Evolutionary conservation across 352 stramenopile genomes (phyloP).

Genomic region (Phytophthora cactorum): DNA sequence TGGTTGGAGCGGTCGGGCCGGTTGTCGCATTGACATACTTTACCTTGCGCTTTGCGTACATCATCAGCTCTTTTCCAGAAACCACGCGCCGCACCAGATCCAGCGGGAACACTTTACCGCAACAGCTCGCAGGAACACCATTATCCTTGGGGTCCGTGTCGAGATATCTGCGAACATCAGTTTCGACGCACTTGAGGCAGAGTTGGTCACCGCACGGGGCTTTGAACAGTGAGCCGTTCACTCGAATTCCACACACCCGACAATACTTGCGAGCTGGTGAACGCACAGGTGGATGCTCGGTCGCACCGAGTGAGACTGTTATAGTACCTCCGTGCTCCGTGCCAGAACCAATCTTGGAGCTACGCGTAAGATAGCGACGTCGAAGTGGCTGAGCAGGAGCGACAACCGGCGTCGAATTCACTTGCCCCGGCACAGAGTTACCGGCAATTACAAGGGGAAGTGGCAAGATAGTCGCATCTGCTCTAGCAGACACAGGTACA

Average conservation of each 20-base stretch:
- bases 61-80: constrained; percentile 22
- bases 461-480: not conserved
- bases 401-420: not conserved
- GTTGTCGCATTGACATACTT: constrained; percentile 14
- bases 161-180: constrained; percentile 34
- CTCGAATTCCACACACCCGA: constrained; percentile 10
- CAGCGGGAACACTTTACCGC: constrained; percentile 37
- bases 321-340: not conserved
- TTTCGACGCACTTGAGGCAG: constrained; percentile 44
- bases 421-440: too few species aligned
- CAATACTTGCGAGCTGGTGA: constrained; percentile 4
- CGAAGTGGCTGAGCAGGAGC: not conserved
- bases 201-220: constrained; percentile 33
- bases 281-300: not conserved
- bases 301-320: not conserved
- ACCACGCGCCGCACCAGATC: constrained; percentile 40
- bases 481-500: not conserved
- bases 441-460: not conserved
- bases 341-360: not conserved
- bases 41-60: constrained; percentile 43
- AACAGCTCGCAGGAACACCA: constrained; percentile 46
- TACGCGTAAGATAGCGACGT: constrained; percentile 22
- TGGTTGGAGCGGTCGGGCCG: not conserved
- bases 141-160: constrained; percentile 27
- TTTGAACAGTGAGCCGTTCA: not conserved